Evolutionary conservation across 768 basidiomycete genomes (phyloP).

Genomic region (Tylopilus plumbeoviolaceoides): DNA sequence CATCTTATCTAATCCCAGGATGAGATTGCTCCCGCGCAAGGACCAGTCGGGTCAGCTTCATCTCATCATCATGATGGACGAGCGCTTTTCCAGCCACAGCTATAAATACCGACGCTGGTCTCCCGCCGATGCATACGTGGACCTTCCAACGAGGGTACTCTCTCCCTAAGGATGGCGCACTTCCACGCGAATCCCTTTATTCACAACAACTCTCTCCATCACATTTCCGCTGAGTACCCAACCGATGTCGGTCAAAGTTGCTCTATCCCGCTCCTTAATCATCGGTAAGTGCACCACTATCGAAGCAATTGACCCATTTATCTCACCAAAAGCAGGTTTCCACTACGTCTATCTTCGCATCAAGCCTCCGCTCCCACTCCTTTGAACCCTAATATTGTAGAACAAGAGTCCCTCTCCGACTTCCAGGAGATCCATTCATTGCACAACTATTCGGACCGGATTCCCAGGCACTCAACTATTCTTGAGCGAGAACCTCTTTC

Average conservation of each 20-base stretch:
- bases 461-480: not conserved
- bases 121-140: too few relatives aligned
- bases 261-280: not conserved
- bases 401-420: not conserved
- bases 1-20: slow-evolving; percentile 1
- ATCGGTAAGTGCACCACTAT: slow-evolving; percentile 3
- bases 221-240: not conserved
- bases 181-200: too few relatives aligned
- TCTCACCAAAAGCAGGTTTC: not conserved
- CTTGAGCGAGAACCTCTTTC: not conserved
- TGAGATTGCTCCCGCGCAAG: not conserved
- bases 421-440: not conserved
- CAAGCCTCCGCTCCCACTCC: not conserved
- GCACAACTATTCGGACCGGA: not conserved
- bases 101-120: too few relatives aligned
- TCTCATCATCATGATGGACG: too few relatives aligned
- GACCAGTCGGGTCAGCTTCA: not conserved
- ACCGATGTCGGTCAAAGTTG: not conserved
- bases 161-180: not conserved
- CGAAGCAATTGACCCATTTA: not conserved
- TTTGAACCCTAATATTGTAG: not conserved
- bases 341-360: not conserved
- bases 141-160: too few relatives aligned
- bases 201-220: too few relatives aligned
- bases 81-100: too few relatives aligned